Percentiles rank a stretch among this genome's conserved stretches.
Evolutionary conservation across 2,329 filamentous ascomycete species (phyloP).

Genomic region (Fusarium nanum): DNA sequence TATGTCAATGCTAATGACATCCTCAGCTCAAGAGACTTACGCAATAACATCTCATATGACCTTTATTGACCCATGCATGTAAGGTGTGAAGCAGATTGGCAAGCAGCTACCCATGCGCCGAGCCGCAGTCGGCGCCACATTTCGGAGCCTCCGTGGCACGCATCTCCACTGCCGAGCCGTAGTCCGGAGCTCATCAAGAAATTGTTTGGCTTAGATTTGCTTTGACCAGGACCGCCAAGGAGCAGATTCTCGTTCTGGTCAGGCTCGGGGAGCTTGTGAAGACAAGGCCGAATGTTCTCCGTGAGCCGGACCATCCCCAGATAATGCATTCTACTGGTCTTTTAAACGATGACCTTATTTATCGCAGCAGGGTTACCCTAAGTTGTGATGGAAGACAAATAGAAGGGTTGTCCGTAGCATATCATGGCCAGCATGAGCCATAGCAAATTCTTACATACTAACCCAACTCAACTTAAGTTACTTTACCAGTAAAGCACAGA

Average conservation of each 20-base stretch:
- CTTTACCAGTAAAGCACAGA: conserved; percentile 17
- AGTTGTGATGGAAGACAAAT: not conserved
- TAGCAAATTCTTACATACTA: conserved; percentile 4
- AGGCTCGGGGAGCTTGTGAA: not conserved
- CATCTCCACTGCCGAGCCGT: conserved; percentile 30
- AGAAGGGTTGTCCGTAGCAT: not conserved
- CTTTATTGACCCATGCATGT: not conserved
- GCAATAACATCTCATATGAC: not conserved
- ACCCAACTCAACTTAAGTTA: not conserved
- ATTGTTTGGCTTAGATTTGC: conserved; percentile 5
- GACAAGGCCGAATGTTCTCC: conserved; percentile 20
- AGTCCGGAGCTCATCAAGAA: conserved; percentile 14
- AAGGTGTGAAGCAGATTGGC: not conserved
- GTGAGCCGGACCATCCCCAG: not conserved
- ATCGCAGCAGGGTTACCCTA: not conserved
- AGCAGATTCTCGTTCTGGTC: not conserved
- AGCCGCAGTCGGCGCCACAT: conserved; percentile 23
- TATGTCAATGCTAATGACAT: not conserved
- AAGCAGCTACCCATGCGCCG: conserved; percentile 20
- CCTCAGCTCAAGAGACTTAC: not conserved
- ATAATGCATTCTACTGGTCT: not conserved
- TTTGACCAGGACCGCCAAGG: conserved; percentile 23
- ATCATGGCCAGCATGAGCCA: not conserved
- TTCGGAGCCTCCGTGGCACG: conserved; percentile 31
- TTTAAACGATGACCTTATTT: not conserved